Evolutionary conservation across 2,329 filamentous ascomycete species (phyloP), one percentile per base, ranked within the genome.

Genomic region (Paracoccidioides lutzii): DNA sequence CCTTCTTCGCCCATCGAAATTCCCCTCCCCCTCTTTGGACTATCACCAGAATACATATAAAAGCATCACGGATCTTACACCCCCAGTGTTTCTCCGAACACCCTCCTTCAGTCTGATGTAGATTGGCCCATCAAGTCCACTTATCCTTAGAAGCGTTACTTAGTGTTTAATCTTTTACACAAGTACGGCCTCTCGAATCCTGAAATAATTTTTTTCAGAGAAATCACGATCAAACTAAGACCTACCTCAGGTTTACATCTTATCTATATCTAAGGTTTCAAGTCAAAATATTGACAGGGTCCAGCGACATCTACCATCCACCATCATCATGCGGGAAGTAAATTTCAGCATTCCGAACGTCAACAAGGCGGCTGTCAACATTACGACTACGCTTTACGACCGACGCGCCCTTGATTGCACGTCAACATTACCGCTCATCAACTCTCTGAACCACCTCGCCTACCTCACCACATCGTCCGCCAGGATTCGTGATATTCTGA

Each of bases 341-440:
- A 97, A 97, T 75, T 97, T 97, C 76, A 96, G 90, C 76, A 96
- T 97, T 71, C 91, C 93, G 55, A 96, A 93, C 80, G 90, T 94
- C 81, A 97, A 97, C 76, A 97, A 97, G 85, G 93, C 93, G 67
- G 95, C 91, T 57, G 90, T 95, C 68, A 91, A 91, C 74, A 98
- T 98, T 75, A 98, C 93, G 63, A 96, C 93, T 56, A 94, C 93
- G 70, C 82, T 98, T 60, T 98, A 98, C 73, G 93, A 98, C 75
- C 88, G 93, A 63, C 86, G 93, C 70, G 93, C 93, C 52, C 86
- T 98, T 66, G 93, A 98, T 73, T 98, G 93, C 77, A 98, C 93
- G 55, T 98, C 93, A 41, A 98, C 93, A 0, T 80, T 98, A 35
- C 93, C 93, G 54, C 82, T 98, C 60, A 97, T 98, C 77, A 98